Conservation (phyloP, 2,329 filamentous ascomycete genomes). For the Trichoderma breve region DNA sequence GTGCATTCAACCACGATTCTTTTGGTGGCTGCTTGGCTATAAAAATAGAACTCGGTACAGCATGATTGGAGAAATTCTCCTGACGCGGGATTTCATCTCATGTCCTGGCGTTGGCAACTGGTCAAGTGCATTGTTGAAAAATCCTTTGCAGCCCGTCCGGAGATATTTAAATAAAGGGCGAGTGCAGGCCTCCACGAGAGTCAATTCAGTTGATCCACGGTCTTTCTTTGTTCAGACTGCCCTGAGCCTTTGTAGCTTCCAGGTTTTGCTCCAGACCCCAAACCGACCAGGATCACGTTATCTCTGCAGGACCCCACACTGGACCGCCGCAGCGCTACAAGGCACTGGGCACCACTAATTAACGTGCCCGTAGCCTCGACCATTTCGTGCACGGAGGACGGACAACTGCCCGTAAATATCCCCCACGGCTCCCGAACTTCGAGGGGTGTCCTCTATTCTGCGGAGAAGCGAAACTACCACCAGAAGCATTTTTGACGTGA, state of each 20-base stretch:
- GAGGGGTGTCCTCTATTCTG: constrained; percentile 14
- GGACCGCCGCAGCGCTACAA: neutral
- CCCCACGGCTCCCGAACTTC: constrained; percentile 11
- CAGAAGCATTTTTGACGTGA: constrained; percentile 18
- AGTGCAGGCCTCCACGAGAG: neutral
- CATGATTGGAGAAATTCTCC: constrained; percentile 12
- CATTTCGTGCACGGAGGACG: neutral
- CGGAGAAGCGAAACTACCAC: constrained; percentile 13
- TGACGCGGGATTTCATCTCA: constrained; percentile 12
- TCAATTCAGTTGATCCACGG: neutral
- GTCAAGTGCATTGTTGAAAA: neutral
- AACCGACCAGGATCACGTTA: constrained; percentile 19
- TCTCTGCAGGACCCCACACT: constrained; percentile 19
- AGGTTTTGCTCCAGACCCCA: neutral
- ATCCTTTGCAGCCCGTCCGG: neutral
- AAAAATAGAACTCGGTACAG: constrained; percentile 14
- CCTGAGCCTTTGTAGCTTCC: neutral
- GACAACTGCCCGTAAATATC: neutral
- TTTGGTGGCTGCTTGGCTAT: constrained; percentile 11
- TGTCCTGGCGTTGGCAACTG: neutral
- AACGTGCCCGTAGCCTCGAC: constrained; percentile 5
- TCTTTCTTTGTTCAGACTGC: neutral
- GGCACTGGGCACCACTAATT: constrained; percentile 12
- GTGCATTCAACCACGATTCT: constrained; percentile 10
- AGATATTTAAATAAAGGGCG: neutral